phyloP scores from a whole-genome alignment of 257 asterid species.

The Primulina tabacum region DNA sequence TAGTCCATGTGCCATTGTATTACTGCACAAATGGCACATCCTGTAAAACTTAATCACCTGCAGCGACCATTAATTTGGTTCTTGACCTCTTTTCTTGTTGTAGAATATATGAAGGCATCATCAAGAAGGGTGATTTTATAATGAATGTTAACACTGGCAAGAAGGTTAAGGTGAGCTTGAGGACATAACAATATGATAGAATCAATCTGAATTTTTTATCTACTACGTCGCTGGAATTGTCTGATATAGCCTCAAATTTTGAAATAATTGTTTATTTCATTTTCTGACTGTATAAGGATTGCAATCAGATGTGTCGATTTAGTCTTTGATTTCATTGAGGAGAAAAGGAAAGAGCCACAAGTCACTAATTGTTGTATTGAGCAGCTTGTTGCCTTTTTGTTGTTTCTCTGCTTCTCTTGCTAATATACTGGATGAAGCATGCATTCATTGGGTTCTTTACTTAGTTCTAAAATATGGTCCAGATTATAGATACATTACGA shows the following conservation, averaged over 20 bases:
- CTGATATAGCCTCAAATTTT: background rate
- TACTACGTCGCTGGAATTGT: background rate
- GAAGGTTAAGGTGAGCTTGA: conserved; percentile 74
- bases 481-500: background rate
- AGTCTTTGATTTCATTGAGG: background rate
- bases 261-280: too few relatives aligned
- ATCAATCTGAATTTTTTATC: background rate
- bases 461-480: background rate
- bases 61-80: background rate
- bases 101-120: conserved; percentile 93
- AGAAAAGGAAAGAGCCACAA: background rate
- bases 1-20: conserved; percentile 2
- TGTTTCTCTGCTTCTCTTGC: background rate
- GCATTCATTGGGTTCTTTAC: background rate
- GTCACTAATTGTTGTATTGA: background rate
- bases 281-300: background rate
- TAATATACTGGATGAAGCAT: background rate
- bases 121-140: conserved; percentile 92
- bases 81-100: conserved; percentile 24
- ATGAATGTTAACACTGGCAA: conserved; percentile 85
- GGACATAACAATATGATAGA: background rate
- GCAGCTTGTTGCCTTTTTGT: background rate
- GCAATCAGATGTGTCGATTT: too few relatives aligned
- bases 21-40: conserved; percentile 9
- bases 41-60: conserved; percentile 8